phyloP scores from a whole-genome alignment of 768 basidiomycete species.

The Lyophyllum atratum region DNA sequence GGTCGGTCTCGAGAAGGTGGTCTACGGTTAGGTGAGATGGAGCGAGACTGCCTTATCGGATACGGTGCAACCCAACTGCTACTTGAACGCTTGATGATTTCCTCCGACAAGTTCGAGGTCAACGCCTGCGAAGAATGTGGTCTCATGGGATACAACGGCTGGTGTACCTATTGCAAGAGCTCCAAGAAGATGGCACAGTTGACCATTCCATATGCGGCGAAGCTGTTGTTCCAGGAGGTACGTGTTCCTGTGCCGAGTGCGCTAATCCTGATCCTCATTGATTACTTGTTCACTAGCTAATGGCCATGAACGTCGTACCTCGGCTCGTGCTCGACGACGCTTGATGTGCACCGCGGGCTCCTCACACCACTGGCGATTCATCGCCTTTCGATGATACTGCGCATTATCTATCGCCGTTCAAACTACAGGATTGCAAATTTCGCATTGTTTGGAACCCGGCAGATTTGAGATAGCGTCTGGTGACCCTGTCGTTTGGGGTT shows the following conservation, averaged over 20 bases:
- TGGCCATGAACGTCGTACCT: constrained; percentile 97
- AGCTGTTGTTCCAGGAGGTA: constrained; percentile 89
- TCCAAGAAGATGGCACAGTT: constrained; percentile 95
- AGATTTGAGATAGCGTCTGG: constrained; percentile 10
- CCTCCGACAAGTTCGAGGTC: constrained; percentile 97
- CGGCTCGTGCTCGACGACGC: constrained; percentile 87
- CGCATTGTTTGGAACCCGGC: not conserved
- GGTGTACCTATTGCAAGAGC: constrained; percentile 98
- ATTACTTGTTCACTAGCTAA: constrained; percentile 52
- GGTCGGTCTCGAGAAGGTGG: constrained; percentile 98
- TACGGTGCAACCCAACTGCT: constrained; percentile 98
- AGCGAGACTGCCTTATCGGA: constrained; percentile 96
- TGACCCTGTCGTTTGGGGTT: constrained; percentile 10
- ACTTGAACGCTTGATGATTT: constrained; percentile 98
- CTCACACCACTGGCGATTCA: not conserved
- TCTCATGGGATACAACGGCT: constrained; percentile 91
- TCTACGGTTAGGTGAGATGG: constrained; percentile 97
- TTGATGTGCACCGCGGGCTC: constrained; percentile 19
- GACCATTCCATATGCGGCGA: constrained; percentile 96
- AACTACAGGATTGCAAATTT: not conserved
- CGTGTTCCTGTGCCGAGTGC: constrained; percentile 17
- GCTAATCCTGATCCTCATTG: not conserved
- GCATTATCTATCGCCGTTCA: constrained; percentile 7
- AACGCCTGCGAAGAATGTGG: constrained; percentile 96
- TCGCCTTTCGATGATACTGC: constrained; percentile 1